A percentile compares a stretch with the other conserved stretches of the same genome.
phyloP scores from a whole-genome alignment of 2,329 filamentous ascomycete species.

The Phymatotrichopsis omnivora region DNA sequence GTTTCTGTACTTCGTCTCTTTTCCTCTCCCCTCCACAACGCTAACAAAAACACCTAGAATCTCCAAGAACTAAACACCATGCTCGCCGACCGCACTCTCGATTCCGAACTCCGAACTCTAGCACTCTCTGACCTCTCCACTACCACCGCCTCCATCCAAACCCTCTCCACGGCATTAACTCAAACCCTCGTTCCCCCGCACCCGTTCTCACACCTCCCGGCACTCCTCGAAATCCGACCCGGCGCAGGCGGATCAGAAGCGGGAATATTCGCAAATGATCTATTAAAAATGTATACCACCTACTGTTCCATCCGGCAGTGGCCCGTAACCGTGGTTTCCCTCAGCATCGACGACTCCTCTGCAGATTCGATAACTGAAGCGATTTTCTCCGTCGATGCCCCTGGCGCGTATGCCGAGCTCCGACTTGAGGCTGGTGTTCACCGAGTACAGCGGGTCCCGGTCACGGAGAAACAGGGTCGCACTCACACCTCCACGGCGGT shows the following conservation, averaged over 20 bases:
- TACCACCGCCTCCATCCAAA: conserved; percentile 52
- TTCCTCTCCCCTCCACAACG: background rate
- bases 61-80: conserved; percentile 65
- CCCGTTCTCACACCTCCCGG: conserved; percentile 81
- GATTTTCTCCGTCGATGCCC: conserved; percentile 67
- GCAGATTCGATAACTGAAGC: conserved; percentile 64
- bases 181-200: conserved; percentile 74
- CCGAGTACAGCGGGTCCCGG: conserved; percentile 83
- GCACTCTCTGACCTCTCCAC: conserved; percentile 59
- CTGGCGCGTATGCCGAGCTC: conserved; percentile 70
- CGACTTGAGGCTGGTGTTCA: conserved; percentile 89
- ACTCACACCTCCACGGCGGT: conserved; percentile 90
- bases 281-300: conserved; percentile 80
- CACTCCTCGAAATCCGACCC: conserved; percentile 81
- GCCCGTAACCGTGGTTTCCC: conserved; percentile 27
- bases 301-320: conserved; percentile 51
- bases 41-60: conserved; percentile 35
- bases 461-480: conserved; percentile 80
- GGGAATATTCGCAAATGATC: conserved; percentile 73
- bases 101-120: conserved; percentile 49
- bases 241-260: conserved; percentile 89
- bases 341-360: conserved; percentile 51
- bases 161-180: conserved; percentile 58
- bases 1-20: conserved; percentile 40
- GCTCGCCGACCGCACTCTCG: conserved; percentile 55